Evolutionary conservation across 805 yeast genomes (phyloP).

Genomic region (Starmera quercuum): DNA sequence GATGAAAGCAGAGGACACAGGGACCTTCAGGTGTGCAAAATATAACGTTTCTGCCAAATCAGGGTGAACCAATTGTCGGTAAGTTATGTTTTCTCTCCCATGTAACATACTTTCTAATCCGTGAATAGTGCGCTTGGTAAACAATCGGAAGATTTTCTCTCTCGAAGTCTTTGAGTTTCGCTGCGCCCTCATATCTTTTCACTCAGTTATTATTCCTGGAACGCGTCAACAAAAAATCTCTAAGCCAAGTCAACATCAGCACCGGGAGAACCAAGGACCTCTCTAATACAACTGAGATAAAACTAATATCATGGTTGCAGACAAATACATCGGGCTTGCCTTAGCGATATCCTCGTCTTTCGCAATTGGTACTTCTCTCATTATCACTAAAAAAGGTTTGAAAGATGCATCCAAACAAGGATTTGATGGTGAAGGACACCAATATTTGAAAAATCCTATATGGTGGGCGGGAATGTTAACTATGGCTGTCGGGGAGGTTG

Average conservation of each 20-base stretch:
- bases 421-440: constrained; percentile 62
- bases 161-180: too few species aligned
- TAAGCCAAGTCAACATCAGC: background rate
- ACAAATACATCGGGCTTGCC: constrained; percentile 82
- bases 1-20: too few species aligned
- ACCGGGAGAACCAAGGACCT: background rate
- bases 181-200: too few species aligned
- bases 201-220: too few species aligned
- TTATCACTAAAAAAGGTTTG: constrained; percentile 82
- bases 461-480: constrained; percentile 94
- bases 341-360: constrained; percentile 81
- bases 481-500: constrained; percentile 87
- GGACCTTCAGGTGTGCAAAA: too few species aligned
- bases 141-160: too few species aligned
- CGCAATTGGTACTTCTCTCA: constrained; percentile 87
- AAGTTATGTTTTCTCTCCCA: too few species aligned
- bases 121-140: too few species aligned
- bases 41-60: too few species aligned
- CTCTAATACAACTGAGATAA: background rate
- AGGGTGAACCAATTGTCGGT: too few species aligned
- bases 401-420: constrained; percentile 64
- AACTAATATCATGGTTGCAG: constrained; percentile 38
- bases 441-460: constrained; percentile 74
- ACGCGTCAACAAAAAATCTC: too few species aligned
- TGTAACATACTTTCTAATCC: too few species aligned